Base-by-base conservation (phyloP, 2,329 filamentous ascomycete genomes). In the Exophiala xenobiotica region DNA sequence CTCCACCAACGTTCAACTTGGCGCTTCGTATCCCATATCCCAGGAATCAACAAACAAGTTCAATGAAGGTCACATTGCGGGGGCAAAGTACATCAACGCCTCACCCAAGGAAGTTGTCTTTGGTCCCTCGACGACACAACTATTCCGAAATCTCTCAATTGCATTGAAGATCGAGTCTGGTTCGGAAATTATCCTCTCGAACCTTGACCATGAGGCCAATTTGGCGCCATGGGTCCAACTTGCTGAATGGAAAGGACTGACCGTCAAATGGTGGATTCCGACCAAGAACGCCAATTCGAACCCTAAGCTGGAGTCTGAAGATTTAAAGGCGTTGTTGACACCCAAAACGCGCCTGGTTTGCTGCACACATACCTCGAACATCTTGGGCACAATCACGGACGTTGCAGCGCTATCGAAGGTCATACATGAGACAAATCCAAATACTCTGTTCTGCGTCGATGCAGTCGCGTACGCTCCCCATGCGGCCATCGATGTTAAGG, bases 391-490 rank as follows among this genome's bases (percentile, higher is more conserved):
- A 0, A 86, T 90, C 57, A 82, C 84, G 8, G 62, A 68, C 9
- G 60, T 71, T 18, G 65, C 64, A 22, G 58, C 60, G n/a, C 65
- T 72, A 40, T 66, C 69, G 23, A 61, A 65, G 35, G 57, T 63
- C 2, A 68, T 71, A 58, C 64, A 75, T 65, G 59, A 69, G 44
- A 64, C 65, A 4, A 62, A 72, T 33, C 79, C 78, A 0, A 71
- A 76, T 0, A 81, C 85, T 9, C 67, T 90, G 1, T 70, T 91
- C 1, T 84, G 79, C 57, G 86, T 91, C 4, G 88, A 92, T 67
- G 87, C 82, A 2, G 88, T 91, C 0, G 85, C 86, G 3, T 89
- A 83, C 62, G 87, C 87, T 0, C 88, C 88, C 0, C 88, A 92
- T 66, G 76, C 86, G 3, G 73, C 73, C 6, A 69, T 92, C 8